Base-by-base conservation (phyloP, 768 basidiomycete genomes). In the Mrakia frigida region DNA sequence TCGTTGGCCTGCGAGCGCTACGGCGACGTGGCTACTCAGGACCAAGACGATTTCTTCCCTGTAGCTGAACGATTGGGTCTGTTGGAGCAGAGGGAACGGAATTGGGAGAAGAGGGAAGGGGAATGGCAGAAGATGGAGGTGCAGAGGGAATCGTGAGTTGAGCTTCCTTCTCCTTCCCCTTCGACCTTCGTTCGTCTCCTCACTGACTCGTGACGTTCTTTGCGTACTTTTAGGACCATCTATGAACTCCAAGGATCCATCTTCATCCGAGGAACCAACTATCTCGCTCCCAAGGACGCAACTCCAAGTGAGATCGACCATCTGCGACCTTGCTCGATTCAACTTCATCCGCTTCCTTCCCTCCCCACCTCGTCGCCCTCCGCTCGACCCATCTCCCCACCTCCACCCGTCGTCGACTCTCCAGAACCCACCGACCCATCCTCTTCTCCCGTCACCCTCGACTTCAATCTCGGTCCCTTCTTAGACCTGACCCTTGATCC, bases 401-500 rank as follows among this genome's bases (percentile, higher is more conserved):
- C 14, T 28, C 41, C 52, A 6, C 16, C 46, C 31, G 28, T 50
- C 31, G 6, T 25, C 43, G 3, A 1, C 52, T 28, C 50, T 52
- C 50, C 28, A 5, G 3, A 61, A 2, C 25, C 52, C 50, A 9
- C 46, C 46, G 16, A 43, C 14, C 28, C 56, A 65, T 16, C 70
- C 61, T 21, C 46, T 18, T 25, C 50, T 21, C 70, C n/a, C 23
- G 10, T 46, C n/a, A 71, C 70, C 9, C 41, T 76, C 23, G 33
- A 72, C 39, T 76, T 76, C 41, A 37, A 52, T 31, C n/a, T 71
- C 35, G 76, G 76, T 28, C 76, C 76, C 2, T 77, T 73, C 71
- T 65, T 77, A 21, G 76, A 77, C 31, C 53, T 77, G 16, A 73
- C 76, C 21, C 76, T 77, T 52, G 71, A 77, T 23, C 76, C 76